Percentiles rank a stretch among this genome's conserved stretches.
Conservation (phyloP, 257 asterid genomes). For the Nicotiana noctiflora region DNA sequence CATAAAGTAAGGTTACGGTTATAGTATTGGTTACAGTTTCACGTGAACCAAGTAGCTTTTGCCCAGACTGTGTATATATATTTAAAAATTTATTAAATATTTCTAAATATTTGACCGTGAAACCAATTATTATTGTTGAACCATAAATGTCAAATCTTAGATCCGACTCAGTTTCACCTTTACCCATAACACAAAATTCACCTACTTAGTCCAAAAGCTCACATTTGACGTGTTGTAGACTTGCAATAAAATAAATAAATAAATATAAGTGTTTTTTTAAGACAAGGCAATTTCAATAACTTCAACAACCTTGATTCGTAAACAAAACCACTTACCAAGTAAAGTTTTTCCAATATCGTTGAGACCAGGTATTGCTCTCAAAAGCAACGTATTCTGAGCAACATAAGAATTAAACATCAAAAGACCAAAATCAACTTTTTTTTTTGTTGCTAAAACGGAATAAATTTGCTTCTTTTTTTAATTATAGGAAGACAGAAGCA, state of each 20-base stretch:
- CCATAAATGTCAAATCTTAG: too few species aligned
- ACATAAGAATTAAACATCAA: not conserved
- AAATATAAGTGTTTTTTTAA: not conserved
- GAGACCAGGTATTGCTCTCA: conserved; percentile 91
- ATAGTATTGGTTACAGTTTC: too few species aligned
- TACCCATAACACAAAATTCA: not conserved
- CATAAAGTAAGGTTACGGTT: not conserved
- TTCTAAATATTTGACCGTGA: too few species aligned
- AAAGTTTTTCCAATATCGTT: conserved; percentile 77
- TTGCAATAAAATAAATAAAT: too few species aligned
- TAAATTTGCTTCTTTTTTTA: too few species aligned
- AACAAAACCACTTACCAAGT: conserved; percentile 39
- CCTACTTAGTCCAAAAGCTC: not conserved
- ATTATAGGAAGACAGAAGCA: too few species aligned
- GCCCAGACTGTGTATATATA: too few species aligned
- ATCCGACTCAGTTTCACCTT: not conserved
- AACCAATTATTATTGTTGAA: too few species aligned
- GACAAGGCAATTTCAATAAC: not conserved
- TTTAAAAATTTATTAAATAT: too few species aligned
- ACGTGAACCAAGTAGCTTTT: too few species aligned
- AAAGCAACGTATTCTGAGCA: conserved; percentile 72
- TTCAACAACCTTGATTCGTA: not conserved
- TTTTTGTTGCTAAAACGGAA: too few species aligned
- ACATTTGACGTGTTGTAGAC: not conserved
- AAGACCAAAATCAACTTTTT: not conserved